Percentiles rank a stretch among this genome's conserved stretches.
Conservation (phyloP, 2,329 filamentous ascomycete genomes). For the Sporothrix curviconia region DNA sequence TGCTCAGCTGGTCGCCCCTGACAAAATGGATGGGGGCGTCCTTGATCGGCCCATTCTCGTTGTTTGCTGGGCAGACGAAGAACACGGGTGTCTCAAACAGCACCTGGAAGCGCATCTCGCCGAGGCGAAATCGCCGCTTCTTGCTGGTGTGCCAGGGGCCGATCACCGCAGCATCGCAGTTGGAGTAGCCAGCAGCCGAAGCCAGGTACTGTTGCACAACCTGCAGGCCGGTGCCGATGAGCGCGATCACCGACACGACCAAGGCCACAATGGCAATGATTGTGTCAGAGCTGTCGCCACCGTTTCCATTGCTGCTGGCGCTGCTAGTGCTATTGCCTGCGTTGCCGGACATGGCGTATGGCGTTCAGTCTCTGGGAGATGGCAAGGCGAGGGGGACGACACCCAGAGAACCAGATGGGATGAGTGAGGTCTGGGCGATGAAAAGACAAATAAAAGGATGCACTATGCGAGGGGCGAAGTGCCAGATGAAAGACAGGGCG, state of each 20-base stretch:
- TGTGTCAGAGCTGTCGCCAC: constrained; percentile 26
- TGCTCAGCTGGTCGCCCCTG: constrained; percentile 32
- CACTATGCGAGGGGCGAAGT: too few relatives aligned
- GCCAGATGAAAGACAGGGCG: too few relatives aligned
- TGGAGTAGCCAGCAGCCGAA: constrained; percentile 43
- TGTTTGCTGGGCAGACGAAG: constrained; percentile 40
- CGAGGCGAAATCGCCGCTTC: constrained; percentile 33
- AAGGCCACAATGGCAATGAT: constrained; percentile 39
- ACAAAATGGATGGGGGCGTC: constrained; percentile 30
- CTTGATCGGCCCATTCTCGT: constrained; percentile 30
- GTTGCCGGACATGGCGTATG: background rate
- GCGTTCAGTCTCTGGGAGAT: background rate
- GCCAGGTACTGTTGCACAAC: constrained; percentile 45
- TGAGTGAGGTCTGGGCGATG: too few relatives aligned
- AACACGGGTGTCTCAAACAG: constrained; percentile 45
- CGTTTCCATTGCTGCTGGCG: constrained; percentile 6
- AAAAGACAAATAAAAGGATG: too few relatives aligned
- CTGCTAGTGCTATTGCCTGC: background rate
- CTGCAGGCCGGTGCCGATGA: constrained; percentile 40
- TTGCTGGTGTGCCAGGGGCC: constrained; percentile 39
- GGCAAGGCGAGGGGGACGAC: background rate
- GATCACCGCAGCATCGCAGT: constrained; percentile 43
- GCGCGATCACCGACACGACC: constrained; percentile 40
- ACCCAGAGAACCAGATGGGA: too few relatives aligned
- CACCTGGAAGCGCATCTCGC: constrained; percentile 44